These are phyloP conservation scores for Cyclocybe aegerita DNA, from an alignment of 768 basidiomycete species.

Conservation along the genomic window DNA sequence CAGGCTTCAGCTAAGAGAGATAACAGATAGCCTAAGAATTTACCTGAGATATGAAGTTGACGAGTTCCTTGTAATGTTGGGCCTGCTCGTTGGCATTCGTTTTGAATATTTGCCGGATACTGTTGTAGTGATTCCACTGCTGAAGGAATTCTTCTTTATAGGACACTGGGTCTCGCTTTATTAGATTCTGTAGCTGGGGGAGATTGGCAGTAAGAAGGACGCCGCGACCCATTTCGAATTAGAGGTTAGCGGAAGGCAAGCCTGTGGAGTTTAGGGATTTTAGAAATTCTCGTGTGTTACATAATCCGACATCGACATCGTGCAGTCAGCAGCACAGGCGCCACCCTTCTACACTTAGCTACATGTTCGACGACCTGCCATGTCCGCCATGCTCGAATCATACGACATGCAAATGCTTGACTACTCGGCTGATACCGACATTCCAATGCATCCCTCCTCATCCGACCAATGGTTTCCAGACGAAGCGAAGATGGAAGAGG, in stretches of 20 bases:
- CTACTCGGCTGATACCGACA: slow-evolving; percentile 55
- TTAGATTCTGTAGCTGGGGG: slow-evolving; percentile 94
- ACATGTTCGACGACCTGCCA: slow-evolving; percentile 14
- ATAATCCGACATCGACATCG: not conserved
- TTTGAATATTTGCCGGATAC: slow-evolving; percentile 81
- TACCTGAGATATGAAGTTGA: slow-evolving; percentile 89
- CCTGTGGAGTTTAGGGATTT: not conserved
- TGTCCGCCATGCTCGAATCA: slow-evolving; percentile 46
- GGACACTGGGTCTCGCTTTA: slow-evolving; percentile 87
- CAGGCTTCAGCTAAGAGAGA: not conserved
- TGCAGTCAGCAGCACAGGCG: not conserved
- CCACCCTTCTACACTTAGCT: slow-evolving; percentile 6
- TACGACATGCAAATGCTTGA: slow-evolving; percentile 69
- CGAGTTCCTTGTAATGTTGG: slow-evolving; percentile 80
- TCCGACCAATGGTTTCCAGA: slow-evolving; percentile 52
- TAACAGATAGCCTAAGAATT: slow-evolving; percentile 5
- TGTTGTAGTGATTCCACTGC: slow-evolving; percentile 95
- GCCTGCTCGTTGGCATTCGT: slow-evolving; percentile 84
- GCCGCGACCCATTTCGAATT: slow-evolving; percentile 49
- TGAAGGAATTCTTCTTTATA: slow-evolving; percentile 96
- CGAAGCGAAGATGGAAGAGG: slow-evolving; percentile 64
- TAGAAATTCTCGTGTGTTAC: not conserved
- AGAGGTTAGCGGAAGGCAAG: not conserved
- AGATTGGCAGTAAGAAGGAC: slow-evolving; percentile 84
- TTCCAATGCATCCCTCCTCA: slow-evolving; percentile 53